These are phyloP conservation scores for Malus domestica DNA, from an alignment of 306 rosid species.

Conservation along the genomic window DNA sequence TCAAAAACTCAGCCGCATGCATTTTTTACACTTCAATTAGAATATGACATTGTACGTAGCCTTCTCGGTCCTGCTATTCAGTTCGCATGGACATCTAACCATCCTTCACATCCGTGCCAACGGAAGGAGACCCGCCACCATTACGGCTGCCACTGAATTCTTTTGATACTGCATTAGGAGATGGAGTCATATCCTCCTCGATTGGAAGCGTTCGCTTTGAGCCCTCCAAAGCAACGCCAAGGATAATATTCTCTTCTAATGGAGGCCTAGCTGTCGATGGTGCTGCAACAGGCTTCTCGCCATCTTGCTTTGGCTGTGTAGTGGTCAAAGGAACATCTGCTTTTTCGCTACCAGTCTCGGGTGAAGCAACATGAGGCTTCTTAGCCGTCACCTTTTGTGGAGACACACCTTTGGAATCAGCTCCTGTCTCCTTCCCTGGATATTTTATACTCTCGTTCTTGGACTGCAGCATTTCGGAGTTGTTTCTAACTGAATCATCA, in stretches of 20 bases:
- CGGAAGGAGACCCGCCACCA: constrained; percentile 39
- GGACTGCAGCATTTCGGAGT: constrained; percentile 31
- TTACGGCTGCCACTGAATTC: constrained; percentile 51
- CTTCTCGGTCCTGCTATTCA: constrained; percentile 31
- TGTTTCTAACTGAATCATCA: constrained; percentile 33
- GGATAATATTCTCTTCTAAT: constrained; percentile 82
- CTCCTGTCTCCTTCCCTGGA: constrained; percentile 36
- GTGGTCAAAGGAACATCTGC: constrained; percentile 26
- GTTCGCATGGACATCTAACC: constrained; percentile 34
- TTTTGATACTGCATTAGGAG: constrained; percentile 42
- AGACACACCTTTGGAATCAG: constrained; percentile 29
- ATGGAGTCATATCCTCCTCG: constrained; percentile 50
- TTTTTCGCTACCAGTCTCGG: constrained; percentile 33
- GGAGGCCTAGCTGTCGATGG: constrained; percentile 34
- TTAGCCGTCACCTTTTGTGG: constrained; percentile 22
- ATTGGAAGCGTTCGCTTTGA: constrained; percentile 92
- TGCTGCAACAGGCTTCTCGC: constrained; percentile 39
- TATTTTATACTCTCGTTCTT: constrained; percentile 41
- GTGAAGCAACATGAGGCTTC: constrained; percentile 23
- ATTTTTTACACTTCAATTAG: background rate
- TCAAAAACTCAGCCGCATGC: constrained; percentile 49
- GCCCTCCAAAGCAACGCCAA: constrained; percentile 93
- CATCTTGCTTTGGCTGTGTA: constrained; percentile 52
- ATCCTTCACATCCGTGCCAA: constrained; percentile 54
- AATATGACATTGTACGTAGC: background rate